Evolutionary conservation across 2,329 filamentous ascomycete genomes (phyloP), one percentile per base, ranked within the genome.

Genomic region (Penicillium fuscoglaucum): DNA sequence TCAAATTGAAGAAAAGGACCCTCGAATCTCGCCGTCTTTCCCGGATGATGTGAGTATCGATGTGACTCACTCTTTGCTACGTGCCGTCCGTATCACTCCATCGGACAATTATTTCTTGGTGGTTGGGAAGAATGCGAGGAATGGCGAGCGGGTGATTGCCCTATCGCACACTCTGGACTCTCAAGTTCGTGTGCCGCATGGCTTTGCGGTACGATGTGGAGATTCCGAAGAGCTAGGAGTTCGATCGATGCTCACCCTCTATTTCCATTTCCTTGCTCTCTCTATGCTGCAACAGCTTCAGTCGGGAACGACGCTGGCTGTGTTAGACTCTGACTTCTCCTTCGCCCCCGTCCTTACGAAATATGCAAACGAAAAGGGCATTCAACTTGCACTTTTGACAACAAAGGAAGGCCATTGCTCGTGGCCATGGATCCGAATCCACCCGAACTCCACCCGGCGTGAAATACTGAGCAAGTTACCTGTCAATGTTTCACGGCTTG

Each of bases 271-370:
- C 19, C 31, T 67, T 2, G 51, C 52, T 24, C 40, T 58, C 4
- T 56, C 62, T 10, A 47, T 65, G 17, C 10, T 65, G 6, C 49
- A 56, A 0, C 44, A 58, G 4, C 41, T 61, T 2, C 33, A 33
- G 1, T 46, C 61, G 1, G 65, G 65, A 4, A 55, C 33, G 6
- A 37, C 35, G 0, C 19, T 67, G 10, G 64, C 49, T 3, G 58
- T 66, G 7, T n/a, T 67, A 9, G 62, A 67, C 10, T 58, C 62
- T 1, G 64, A 66, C 6, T 65, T 63, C n/a, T 63, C 64, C 0
- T n/a, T 67, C 0, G 52, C 61, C 4, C 41, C 59, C 0, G 55
- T 59, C 9, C 26, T 67, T 15, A 56, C 39, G 12, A 50, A 61
- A 15, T 54, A 64, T 29, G 61, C 61, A 7, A 46, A 12, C 1